Conservation (phyloP, 345 rosid species). For the Moringa oleifera region DNA sequence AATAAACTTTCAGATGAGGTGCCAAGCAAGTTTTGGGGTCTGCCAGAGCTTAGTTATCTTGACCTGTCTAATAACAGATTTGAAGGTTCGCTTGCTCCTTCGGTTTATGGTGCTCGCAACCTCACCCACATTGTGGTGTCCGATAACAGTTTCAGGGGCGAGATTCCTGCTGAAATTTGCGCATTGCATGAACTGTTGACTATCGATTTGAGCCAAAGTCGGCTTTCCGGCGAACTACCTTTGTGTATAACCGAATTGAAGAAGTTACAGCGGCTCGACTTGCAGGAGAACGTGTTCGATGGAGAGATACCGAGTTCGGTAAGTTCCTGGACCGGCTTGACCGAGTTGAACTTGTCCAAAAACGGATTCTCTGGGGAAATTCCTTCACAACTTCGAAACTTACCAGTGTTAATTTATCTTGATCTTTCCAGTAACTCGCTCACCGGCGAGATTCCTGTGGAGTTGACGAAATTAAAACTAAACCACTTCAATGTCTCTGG, state of each 20-base stretch:
- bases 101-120: slow-evolving; percentile 26
- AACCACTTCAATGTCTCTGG: slow-evolving; percentile 52
- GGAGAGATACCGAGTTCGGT: slow-evolving; percentile 51
- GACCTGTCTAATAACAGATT: slow-evolving; percentile 46
- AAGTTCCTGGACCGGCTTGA: slow-evolving; percentile 36
- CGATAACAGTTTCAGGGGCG: slow-evolving; percentile 53
- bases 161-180: slow-evolving; percentile 44
- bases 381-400: slow-evolving; percentile 46
- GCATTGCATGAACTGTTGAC: slow-evolving; percentile 18
- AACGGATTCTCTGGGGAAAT: slow-evolving; percentile 51
- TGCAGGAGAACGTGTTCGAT: slow-evolving; percentile 46
- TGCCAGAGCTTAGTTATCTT: slow-evolving; percentile 22
- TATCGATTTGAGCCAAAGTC: slow-evolving; percentile 43
- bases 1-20: slow-evolving; percentile 47
- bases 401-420: slow-evolving; percentile 45
- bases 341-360: slow-evolving; percentile 46
- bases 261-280: slow-evolving; percentile 41
- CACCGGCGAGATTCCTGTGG: slow-evolving; percentile 43
- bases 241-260: slow-evolving; percentile 38
- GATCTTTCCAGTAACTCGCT: slow-evolving; percentile 53
- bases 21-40: slow-evolving; percentile 50
- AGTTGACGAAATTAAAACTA: slow-evolving; percentile 43
- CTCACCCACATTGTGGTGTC: slow-evolving; percentile 29
- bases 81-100: slow-evolving; percentile 45
- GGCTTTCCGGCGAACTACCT: slow-evolving; percentile 42